Evolutionary conservation across 2,329 filamentous ascomycete species (phyloP).

Genomic region (Fonsecaea erecta): DNA sequence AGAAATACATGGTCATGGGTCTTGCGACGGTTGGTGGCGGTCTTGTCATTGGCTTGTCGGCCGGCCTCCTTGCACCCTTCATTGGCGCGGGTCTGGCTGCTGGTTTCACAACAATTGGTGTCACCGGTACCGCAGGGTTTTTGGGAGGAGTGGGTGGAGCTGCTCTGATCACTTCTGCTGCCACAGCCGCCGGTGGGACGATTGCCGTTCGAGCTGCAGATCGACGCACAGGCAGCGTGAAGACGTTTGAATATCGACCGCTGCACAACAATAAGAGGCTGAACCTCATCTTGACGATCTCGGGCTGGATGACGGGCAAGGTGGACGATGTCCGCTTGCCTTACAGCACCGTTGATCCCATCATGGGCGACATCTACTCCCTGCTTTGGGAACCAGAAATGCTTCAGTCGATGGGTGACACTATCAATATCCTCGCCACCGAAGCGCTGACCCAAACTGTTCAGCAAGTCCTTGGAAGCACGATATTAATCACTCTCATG

Average conservation of each 20-base stretch:
- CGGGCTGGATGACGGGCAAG: conserved; percentile 98
- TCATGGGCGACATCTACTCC: conserved; percentile 98
- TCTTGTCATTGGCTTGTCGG: conserved; percentile 91
- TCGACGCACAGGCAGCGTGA: conserved; percentile 85
- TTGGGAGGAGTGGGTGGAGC: conserved; percentile 90
- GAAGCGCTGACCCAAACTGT: conserved; percentile 97
- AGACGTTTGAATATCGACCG: conserved; percentile 94
- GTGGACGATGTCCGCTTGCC: conserved; percentile 94
- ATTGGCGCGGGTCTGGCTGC: conserved; percentile 93
- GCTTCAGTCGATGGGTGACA: conserved; percentile 96
- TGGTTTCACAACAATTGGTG: conserved; percentile 92
- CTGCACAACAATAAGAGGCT: conserved; percentile 97
- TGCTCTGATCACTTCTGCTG: conserved; percentile 88
- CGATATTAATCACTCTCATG: conserved; percentile 87
- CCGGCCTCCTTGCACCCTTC: conserved; percentile 86
- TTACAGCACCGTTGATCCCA: conserved; percentile 92
- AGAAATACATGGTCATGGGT: conserved; percentile 92
- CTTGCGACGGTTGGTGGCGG: conserved; percentile 94
- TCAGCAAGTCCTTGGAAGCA: conserved; percentile 91
- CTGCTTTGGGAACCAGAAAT: conserved; percentile 98
- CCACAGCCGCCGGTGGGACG: conserved; percentile 81
- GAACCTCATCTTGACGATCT: conserved; percentile 92
- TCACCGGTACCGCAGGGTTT: conserved; percentile 85
- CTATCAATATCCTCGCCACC: conserved; percentile 96
- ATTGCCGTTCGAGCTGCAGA: conserved; percentile 87